Conservation (phyloP, 2,329 filamentous ascomycete genomes). For the Aspergillus bombycis region DNA sequence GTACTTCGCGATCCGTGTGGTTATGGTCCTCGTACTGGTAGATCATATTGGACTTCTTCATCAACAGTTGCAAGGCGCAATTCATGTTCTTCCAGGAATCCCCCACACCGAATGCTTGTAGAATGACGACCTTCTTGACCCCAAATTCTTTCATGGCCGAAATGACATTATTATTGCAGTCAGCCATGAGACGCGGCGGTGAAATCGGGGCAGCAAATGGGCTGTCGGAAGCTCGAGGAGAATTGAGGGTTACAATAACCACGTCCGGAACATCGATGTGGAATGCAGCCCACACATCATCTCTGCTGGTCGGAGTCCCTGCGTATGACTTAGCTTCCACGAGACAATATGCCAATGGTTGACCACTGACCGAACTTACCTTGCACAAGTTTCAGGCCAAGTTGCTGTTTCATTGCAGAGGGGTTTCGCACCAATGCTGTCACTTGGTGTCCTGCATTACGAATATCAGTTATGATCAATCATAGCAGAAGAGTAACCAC, state of each 20-base stretch:
- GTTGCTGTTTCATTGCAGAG: conserved; percentile 25
- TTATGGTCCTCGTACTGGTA: conserved; percentile 54
- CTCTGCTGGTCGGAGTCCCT: conserved; percentile 27
- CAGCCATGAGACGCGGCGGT: conserved; percentile 52
- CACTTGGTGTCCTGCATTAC: conserved; percentile 36
- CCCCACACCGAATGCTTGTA: conserved; percentile 56
- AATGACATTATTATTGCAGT: conserved; percentile 44
- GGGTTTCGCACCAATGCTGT: conserved; percentile 45
- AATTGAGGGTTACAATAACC: conserved; percentile 55
- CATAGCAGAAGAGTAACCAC: too few species aligned
- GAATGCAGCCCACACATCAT: conserved; percentile 26
- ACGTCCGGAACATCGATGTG: conserved; percentile 29
- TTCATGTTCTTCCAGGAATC: conserved; percentile 49
- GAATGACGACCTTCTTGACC: conserved; percentile 50
- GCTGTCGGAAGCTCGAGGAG: conserved; percentile 49
- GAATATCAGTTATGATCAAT: background rate
- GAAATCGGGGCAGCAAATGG: conserved; percentile 53
- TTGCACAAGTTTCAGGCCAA: conserved; percentile 25
- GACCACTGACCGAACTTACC: conserved; percentile 15
- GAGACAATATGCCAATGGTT: background rate
- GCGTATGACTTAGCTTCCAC: background rate
- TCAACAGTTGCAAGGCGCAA: conserved; percentile 48
- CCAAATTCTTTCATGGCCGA: conserved; percentile 42
- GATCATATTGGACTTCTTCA: conserved; percentile 52
- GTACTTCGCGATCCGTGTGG: conserved; percentile 48